Conservation (phyloP, 164 flowering plant genomes). For the Pachysandra terminalis region DNA sequence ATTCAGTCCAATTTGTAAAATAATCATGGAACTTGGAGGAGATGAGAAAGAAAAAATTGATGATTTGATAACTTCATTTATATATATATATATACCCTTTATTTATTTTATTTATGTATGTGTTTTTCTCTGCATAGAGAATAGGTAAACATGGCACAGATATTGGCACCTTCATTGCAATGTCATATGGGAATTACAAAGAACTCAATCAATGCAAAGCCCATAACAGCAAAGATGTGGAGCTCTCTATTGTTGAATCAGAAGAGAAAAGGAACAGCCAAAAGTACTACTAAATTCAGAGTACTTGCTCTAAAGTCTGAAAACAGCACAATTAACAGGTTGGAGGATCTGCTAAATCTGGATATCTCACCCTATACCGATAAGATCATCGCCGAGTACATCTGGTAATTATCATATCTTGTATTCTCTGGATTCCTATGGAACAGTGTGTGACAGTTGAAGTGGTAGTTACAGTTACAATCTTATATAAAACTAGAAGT, state of each 20-base stretch:
- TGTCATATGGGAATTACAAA: slow-evolving; percentile 61
- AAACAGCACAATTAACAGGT: slow-evolving; percentile 56
- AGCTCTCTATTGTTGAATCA: slow-evolving; percentile 54
- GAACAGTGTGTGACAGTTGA: not conserved
- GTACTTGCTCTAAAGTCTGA: slow-evolving; percentile 54
- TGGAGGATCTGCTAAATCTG: slow-evolving; percentile 75
- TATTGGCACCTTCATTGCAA: slow-evolving; percentile 76
- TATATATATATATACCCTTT: too few species aligned
- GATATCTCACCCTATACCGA: slow-evolving; percentile 82
- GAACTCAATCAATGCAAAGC: slow-evolving; percentile 34
- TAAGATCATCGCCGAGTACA: slow-evolving; percentile 91
- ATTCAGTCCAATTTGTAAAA: too few species aligned
- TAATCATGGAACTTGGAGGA: too few species aligned
- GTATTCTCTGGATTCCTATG: not conserved
- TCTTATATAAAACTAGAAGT: too few species aligned
- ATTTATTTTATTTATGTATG: not conserved
- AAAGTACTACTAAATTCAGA: slow-evolving; percentile 48
- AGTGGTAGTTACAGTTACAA: not conserved
- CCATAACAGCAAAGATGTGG: slow-evolving; percentile 58
- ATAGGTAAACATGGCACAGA: slow-evolving; percentile 71
- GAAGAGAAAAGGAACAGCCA: slow-evolving; percentile 39
- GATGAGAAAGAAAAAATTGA: too few species aligned
- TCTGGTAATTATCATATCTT: slow-evolving; percentile 49
- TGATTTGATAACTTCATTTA: too few species aligned
- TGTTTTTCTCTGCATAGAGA: slow-evolving; percentile 1